Evolutionary conservation across 106 monocot genomes (phyloP).

Genomic region (Platanthera zijinensis): DNA sequence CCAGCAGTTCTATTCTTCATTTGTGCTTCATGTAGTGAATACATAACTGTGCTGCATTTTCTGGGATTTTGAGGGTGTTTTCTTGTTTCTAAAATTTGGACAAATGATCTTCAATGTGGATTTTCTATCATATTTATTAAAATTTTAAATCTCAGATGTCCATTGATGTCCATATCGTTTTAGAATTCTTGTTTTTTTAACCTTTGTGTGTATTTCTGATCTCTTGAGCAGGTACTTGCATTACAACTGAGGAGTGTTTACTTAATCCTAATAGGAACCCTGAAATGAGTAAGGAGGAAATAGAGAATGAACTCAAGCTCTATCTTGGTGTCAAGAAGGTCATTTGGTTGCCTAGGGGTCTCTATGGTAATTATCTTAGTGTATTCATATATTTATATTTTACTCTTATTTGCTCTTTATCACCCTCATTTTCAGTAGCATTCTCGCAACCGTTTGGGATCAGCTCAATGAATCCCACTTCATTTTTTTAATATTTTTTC

Average conservation of each 20-base stretch:
- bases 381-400: neutral
- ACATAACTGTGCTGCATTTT: neutral
- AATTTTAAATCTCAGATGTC: neutral
- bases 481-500: neutral
- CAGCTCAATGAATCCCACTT: neutral
- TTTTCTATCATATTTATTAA: conserved; percentile 2
- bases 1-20: neutral
- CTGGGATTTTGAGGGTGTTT: neutral
- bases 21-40: neutral
- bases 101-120: neutral
- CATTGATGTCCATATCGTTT: neutral
- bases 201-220: neutral
- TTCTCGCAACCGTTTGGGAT: neutral
- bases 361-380: conserved; percentile 55
- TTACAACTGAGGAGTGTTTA: conserved; percentile 94
- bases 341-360: conserved; percentile 89
- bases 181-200: neutral
- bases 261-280: conserved; percentile 91
- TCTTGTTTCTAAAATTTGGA: conserved; percentile 2
- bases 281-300: conserved; percentile 77
- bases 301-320: conserved; percentile 69
- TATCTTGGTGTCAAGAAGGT: conserved; percentile 84
- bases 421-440: neutral
- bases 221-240: conserved; percentile 67
- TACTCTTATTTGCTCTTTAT: neutral